Evolutionary conservation across 2,329 filamentous ascomycete species (phyloP).

Genomic region (Exophiala sideris): DNA sequence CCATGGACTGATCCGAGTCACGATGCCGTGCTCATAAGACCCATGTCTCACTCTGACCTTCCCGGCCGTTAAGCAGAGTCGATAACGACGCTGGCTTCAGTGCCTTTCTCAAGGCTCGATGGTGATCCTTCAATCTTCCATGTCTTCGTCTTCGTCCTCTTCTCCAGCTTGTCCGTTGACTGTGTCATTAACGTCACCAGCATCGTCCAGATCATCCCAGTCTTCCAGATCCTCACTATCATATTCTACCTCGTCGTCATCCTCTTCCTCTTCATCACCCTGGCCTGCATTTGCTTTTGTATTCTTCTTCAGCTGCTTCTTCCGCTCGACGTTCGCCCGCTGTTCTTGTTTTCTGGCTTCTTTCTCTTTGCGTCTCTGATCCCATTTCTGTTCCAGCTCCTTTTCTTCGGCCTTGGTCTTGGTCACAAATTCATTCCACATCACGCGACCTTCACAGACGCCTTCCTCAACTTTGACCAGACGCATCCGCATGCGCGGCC

Average conservation of each 20-base stretch:
- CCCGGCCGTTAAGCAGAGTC: too few relatives aligned
- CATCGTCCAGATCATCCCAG: conserved; percentile 29
- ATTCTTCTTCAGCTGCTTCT: conserved; percentile 63
- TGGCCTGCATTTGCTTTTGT: conserved; percentile 41
- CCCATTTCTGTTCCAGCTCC: conserved; percentile 79
- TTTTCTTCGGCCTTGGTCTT: conserved; percentile 77
- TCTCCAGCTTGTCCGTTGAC: conserved; percentile 5
- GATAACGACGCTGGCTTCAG: too few relatives aligned
- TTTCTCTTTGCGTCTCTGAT: conserved; percentile 73
- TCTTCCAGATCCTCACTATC: conserved; percentile 47
- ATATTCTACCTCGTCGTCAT: conserved; percentile 52
- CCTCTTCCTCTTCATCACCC: conserved; percentile 47
- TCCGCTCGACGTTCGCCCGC: conserved; percentile 85
- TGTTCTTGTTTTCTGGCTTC: conserved; percentile 77
- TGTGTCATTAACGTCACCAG: conserved; percentile 18
- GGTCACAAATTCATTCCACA: conserved; percentile 96
- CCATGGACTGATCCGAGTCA: too few relatives aligned
- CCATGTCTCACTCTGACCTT: too few relatives aligned
- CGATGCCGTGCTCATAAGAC: too few relatives aligned
- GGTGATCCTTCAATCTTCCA: conserved; percentile 40
- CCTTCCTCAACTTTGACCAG: conserved; percentile 97
- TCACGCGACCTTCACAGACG: conserved; percentile 79
- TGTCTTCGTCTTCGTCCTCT: conserved; percentile 35
- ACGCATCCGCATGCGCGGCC: conserved; percentile 81
- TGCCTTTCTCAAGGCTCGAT: background rate